phyloP scores from a whole-genome alignment of 169 alveolate species.

The Cryptosporidium sp. region DNA sequence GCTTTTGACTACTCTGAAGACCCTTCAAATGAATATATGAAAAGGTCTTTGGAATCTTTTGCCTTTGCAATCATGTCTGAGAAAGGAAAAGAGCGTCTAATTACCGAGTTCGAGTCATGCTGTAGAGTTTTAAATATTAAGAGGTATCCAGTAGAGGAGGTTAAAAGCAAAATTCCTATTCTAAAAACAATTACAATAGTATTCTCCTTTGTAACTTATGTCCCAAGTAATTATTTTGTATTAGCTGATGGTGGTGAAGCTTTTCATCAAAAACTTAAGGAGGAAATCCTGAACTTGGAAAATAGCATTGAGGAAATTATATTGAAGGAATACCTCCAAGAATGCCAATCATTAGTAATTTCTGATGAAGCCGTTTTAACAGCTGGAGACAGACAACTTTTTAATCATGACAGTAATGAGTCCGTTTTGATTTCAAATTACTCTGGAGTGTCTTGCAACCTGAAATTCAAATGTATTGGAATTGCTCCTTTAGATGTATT shows the following conservation, averaged over 20 bases:
- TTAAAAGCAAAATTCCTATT: conserved; percentile 10
- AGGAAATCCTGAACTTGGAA: conserved; percentile 23
- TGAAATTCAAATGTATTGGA: conserved; percentile 55
- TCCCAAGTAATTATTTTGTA: background rate
- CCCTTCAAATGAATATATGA: conserved; percentile 18
- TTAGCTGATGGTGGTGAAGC: background rate
- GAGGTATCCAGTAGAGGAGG: conserved; percentile 20
- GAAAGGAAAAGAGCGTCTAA: background rate
- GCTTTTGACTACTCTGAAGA: background rate
- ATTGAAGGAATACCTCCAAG: background rate
- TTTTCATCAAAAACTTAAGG: background rate
- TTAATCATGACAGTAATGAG: background rate
- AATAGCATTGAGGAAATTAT: background rate
- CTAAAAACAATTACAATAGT: conserved; percentile 25
- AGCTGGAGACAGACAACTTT: background rate
- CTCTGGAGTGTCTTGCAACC: conserved; percentile 37
- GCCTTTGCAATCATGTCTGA: conserved; percentile 3
- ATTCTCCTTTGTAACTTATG: conserved; percentile 18
- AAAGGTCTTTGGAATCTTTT: conserved; percentile 16
- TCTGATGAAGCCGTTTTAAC: background rate
- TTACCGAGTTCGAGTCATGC: conserved; percentile 21
- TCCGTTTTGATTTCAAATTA: conserved; percentile 23
- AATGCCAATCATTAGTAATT: background rate
- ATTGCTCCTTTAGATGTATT: conserved; percentile 27
- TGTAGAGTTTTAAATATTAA: conserved; percentile 6